phyloP scores from a whole-genome alignment of 2,329 filamentous ascomycete genomes.

The Colletotrichum tofieldiae region DNA sequence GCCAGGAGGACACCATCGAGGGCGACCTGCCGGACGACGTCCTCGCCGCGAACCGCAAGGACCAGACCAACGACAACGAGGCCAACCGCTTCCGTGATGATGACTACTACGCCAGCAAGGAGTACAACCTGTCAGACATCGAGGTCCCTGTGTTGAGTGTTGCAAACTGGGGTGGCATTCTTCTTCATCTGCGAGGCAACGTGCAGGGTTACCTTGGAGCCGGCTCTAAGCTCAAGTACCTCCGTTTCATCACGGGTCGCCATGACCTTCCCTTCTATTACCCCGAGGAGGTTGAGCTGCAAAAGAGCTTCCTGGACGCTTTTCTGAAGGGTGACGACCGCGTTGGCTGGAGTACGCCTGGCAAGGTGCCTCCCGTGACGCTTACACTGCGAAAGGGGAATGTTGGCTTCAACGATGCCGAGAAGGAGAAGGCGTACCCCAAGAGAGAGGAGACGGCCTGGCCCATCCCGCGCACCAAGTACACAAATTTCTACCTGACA shows the following conservation, averaged over 20 bases:
- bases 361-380: slow-evolving; percentile 73
- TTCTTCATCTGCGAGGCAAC: slow-evolving; percentile 79
- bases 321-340: slow-evolving; percentile 79
- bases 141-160: slow-evolving; percentile 77
- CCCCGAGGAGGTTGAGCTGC: slow-evolving; percentile 76
- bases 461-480: slow-evolving; percentile 77
- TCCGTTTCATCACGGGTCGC: slow-evolving; percentile 78
- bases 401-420: slow-evolving; percentile 76
- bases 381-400: slow-evolving; percentile 77
- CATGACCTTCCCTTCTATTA: slow-evolving; percentile 84
- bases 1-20: slow-evolving; percentile 68
- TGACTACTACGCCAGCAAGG: slow-evolving; percentile 75
- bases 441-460: slow-evolving; percentile 74
- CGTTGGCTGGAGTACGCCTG: slow-evolving; percentile 71
- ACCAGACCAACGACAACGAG: slow-evolving; percentile 64
- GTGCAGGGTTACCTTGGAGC: slow-evolving; percentile 76
- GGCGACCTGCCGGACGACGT: slow-evolving; percentile 70
- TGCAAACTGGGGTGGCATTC: slow-evolving; percentile 80
- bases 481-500: slow-evolving; percentile 74
- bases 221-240: slow-evolving; percentile 77
- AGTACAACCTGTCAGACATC: slow-evolving; percentile 77
- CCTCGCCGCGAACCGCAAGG: slow-evolving; percentile 63
- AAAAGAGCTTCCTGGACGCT: slow-evolving; percentile 78
- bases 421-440: slow-evolving; percentile 69
- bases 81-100: slow-evolving; percentile 73